Conservation (phyloP, 164 flowering plant genomes). For the Kalanchoe fedtschenkoi region DNA sequence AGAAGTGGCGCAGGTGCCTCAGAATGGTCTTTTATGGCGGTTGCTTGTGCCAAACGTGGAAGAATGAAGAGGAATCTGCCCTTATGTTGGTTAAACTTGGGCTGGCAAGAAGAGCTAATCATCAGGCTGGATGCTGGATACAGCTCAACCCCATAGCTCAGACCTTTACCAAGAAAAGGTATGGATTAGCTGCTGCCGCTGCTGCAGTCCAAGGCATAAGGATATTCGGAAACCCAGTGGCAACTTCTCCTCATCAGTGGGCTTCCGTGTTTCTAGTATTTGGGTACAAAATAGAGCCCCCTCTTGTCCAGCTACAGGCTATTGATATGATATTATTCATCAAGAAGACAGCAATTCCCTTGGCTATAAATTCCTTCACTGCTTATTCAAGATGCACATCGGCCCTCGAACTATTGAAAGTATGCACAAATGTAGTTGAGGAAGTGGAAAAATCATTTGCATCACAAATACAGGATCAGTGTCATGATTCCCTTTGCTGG, state of each 20-base stretch:
- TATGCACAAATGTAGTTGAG: slow-evolving; percentile 79
- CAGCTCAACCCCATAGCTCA: slow-evolving; percentile 62
- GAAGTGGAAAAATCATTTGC: slow-evolving; percentile 82
- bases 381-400: slow-evolving; percentile 72
- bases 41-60: slow-evolving; percentile 34
- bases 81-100: slow-evolving; percentile 60
- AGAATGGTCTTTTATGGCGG: slow-evolving; percentile 29
- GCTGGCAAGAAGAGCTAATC: slow-evolving; percentile 47
- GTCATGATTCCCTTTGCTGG: slow-evolving; percentile 76
- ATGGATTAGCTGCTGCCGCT: slow-evolving; percentile 40
- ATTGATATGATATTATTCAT: slow-evolving; percentile 63
- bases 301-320: slow-evolving; percentile 60
- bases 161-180: slow-evolving; percentile 41
- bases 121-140: slow-evolving; percentile 48
- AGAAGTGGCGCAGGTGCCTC: slow-evolving; percentile 44
- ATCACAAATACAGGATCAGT: slow-evolving; percentile 72
- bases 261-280: slow-evolving; percentile 72
- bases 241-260: slow-evolving; percentile 47
- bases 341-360: slow-evolving; percentile 57
- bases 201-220: slow-evolving; percentile 58
- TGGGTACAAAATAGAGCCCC: slow-evolving; percentile 82
- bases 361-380: slow-evolving; percentile 60
- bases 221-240: slow-evolving; percentile 37
- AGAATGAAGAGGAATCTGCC: slow-evolving; percentile 62
- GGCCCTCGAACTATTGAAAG: slow-evolving; percentile 69